Base-by-base conservation (phyloP, 2,329 filamentous ascomycete genomes). In the Sclerotinia spermophila region DNA sequence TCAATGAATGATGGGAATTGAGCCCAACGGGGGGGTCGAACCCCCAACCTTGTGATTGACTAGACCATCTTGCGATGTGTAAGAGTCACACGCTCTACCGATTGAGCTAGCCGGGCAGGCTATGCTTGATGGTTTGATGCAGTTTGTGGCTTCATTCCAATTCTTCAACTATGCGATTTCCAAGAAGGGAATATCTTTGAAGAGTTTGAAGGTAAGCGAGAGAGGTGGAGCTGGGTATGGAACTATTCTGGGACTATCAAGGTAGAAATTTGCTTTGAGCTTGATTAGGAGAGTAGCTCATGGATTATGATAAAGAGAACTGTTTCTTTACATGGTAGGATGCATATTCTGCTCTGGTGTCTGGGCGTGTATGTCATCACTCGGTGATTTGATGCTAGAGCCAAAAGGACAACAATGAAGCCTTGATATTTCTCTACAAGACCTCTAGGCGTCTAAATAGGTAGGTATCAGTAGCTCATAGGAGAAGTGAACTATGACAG, bases 41-140 rank as follows among this genome's bases (percentile, higher is more conserved):
- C 38, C 58, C 58, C 58, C 38, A 61, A 61, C 38, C 58, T 61
- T 61, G 58, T 61, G 58, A 61, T 61, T 15, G 48, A 53, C 48
- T 53, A 27, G 48, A 53, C 15, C 48, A 53, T 53, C 48, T 53
- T 27, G 48, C 48, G 48, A 53, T 53, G n/a, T 17, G 0, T 77
- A 76, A 77, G 75, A 77, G 75, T 73, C 76, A 75, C 75, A 77
- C 76, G 76, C 76, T 77, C 76, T 76, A 77, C 76, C 75, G 75
- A 77, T 77, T 77, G 76, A 77, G 76, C 76, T 77, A 75, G 71
- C 75, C 73, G 73, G 74, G 75, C 48, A 8, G 48, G 48, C 48
- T 53, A 27, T 53, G 48, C 48, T 53, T 53, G 48, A 53, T 44
- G 13, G 5, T 53, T 53, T 30, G n/a, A 27, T 53, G 45, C 0